Evolutionary conservation across 257 asterid genomes (phyloP).

Genomic region (Gynochthodes officinalis): DNA sequence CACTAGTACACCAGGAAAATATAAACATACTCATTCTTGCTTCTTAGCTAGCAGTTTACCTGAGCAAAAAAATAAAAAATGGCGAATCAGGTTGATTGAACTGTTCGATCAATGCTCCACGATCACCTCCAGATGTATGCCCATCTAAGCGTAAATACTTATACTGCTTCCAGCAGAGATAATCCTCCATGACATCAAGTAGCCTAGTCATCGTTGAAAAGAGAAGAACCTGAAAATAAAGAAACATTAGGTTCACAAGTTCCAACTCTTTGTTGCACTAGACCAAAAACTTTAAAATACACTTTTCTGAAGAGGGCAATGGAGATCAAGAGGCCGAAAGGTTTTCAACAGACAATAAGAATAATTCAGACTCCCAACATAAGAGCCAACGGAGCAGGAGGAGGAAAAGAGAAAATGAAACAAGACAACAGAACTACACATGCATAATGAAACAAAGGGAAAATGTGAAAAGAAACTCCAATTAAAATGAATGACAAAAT

Average conservation of each 20-base stretch:
- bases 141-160: slow-evolving; percentile 95
- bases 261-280: neutral
- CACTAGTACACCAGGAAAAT: neutral
- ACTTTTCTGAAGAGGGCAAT: neutral
- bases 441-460: neutral
- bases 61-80: slow-evolving; percentile 87
- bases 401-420: neutral
- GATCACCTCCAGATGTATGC: slow-evolving; percentile 97
- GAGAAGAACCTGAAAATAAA: slow-evolving; percentile 73
- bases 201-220: slow-evolving; percentile 99
- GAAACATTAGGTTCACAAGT: neutral
- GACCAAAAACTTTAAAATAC: neutral
- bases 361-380: neutral
- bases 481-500: neutral
- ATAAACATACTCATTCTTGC: slow-evolving; percentile 6
- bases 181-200: slow-evolving; percentile 99
- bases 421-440: neutral
- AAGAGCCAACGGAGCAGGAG: neutral
- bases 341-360: neutral
- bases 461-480: neutral
- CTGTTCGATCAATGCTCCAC: slow-evolving; percentile 84
- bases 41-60: slow-evolving; percentile 46
- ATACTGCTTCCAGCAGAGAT: slow-evolving; percentile 94
- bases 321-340: slow-evolving; percentile 12
- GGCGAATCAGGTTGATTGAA: slow-evolving; percentile 90